Conservation (phyloP, 805 yeast species). For the Gaillardinia entomophila region DNA sequence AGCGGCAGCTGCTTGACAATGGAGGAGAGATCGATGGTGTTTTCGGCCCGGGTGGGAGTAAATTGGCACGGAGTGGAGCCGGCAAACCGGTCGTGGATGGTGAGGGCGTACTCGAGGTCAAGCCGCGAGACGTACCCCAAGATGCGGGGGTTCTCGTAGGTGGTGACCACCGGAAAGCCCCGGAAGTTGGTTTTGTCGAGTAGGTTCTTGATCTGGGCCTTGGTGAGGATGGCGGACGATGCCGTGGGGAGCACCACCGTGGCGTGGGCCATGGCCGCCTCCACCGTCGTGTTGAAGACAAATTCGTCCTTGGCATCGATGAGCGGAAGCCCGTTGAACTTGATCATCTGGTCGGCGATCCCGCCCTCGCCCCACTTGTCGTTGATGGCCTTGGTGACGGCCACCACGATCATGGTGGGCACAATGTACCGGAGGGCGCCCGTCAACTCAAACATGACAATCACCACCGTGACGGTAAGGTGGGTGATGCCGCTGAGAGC, state of each 20-base stretch:
- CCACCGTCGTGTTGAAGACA: slow-evolving; percentile 38
- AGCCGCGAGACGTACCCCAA: slow-evolving; percentile 42
- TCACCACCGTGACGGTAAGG: slow-evolving; percentile 85
- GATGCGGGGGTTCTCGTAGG: slow-evolving; percentile 30
- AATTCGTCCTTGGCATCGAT: slow-evolving; percentile 69
- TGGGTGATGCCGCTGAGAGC: slow-evolving; percentile 93
- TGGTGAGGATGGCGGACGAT: slow-evolving; percentile 20
- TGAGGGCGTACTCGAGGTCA: slow-evolving; percentile 29
- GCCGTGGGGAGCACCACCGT: slow-evolving; percentile 32
- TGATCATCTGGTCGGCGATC: slow-evolving; percentile 93
- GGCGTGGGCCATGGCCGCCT: slow-evolving; percentile 57
- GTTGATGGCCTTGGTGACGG: slow-evolving; percentile 75
- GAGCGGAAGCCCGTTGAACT: slow-evolving; percentile 81
- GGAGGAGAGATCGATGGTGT: slow-evolving; percentile 16
- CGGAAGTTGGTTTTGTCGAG: slow-evolving; percentile 29
- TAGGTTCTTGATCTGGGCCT: slow-evolving; percentile 26
- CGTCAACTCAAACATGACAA: slow-evolving; percentile 92
- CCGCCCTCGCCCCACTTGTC: slow-evolving; percentile 77
- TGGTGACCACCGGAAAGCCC: slow-evolving; percentile 52
- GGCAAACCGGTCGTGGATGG: slow-evolving; percentile 11
- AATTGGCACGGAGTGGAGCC: slow-evolving; percentile 7
- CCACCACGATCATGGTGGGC: slow-evolving; percentile 95
- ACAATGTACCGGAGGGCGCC: slow-evolving; percentile 90
- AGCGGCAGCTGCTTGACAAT: slow-evolving; percentile 56
- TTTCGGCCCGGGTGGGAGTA: slow-evolving; percentile 1